Evolutionary conservation across 2,329 filamentous ascomycete species (phyloP).

Genomic region (Exophiala mesophila): DNA sequence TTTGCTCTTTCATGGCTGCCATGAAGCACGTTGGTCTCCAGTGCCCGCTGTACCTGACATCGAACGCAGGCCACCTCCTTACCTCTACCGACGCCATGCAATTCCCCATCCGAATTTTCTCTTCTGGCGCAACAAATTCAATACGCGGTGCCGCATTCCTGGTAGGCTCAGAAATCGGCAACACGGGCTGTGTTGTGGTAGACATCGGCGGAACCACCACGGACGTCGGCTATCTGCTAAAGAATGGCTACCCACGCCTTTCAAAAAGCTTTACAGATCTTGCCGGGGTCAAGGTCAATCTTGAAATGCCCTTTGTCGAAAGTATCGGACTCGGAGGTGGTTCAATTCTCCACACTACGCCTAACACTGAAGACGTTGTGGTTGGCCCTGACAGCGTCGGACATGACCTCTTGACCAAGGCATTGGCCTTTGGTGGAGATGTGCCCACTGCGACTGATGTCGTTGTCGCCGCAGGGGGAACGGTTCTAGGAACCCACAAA

Average conservation of each 20-base stretch:
- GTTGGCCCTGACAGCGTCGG: slow-evolving; percentile 56
- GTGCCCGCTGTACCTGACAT: slow-evolving; percentile 57
- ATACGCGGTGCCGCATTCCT: slow-evolving; percentile 61
- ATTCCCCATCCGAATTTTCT: slow-evolving; percentile 60
- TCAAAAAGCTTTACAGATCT: slow-evolving; percentile 55
- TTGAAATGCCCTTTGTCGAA: slow-evolving; percentile 52
- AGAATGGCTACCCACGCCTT: slow-evolving; percentile 59
- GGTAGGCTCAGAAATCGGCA: slow-evolving; percentile 48
- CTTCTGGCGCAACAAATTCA: slow-evolving; percentile 60
- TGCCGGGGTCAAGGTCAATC: slow-evolving; percentile 56
- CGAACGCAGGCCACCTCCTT: slow-evolving; percentile 60
- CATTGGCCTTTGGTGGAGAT: slow-evolving; percentile 50
- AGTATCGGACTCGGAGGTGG: slow-evolving; percentile 56
- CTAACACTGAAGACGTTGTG: slow-evolving; percentile 30
- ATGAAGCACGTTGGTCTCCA: slow-evolving; percentile 46
- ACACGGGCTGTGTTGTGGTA: slow-evolving; percentile 49
- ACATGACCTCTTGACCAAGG: slow-evolving; percentile 45
- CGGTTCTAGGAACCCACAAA: slow-evolving; percentile 23
- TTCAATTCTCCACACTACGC: slow-evolving; percentile 39
- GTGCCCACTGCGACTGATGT: slow-evolving; percentile 52
- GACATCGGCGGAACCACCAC: slow-evolving; percentile 65
- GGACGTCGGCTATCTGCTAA: slow-evolving; percentile 57
- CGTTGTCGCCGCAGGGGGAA: slow-evolving; percentile 36
- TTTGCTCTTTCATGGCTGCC: slow-evolving; percentile 51
- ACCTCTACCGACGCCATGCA: slow-evolving; percentile 46